Evolutionary conservation across 2,329 filamentous ascomycete species (phyloP), one percentile per base, ranked within the genome.

Genomic region (Penicillium sp.): DNA sequence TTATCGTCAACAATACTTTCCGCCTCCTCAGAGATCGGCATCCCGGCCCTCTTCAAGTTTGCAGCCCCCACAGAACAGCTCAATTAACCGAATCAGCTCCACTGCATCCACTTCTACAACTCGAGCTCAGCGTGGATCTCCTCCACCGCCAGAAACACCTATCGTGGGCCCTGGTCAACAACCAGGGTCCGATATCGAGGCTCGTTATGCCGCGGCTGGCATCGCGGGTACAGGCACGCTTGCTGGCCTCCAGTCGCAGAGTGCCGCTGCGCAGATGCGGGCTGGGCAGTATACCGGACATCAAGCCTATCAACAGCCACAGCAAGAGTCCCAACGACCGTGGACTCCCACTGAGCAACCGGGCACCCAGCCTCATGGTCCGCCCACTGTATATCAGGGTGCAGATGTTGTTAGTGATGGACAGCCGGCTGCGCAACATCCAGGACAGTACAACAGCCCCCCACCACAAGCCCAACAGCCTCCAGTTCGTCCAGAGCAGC

Each of bases 261-360:
- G 87, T 66, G 84, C 88, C 13, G 90, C 90, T 2, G 89, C 91
- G 1, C 80, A 88, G 25, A 89, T 93, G 67, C 81, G 91, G 58
- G 75, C 87, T 54, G 87, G 89, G 32, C 88, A 93, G 52, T 96
- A 95, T 67, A 81, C 78, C 20, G 75, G 78, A 31, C 75, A 78
- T 46, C 71, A 71, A 37, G 65, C 58, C 35, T 62, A 63, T 38
- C 58, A 64, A 50, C 69, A 71, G 41, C 76, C 72, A 23, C 60
- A 64, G 45, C 64, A 70, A 43, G 75, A 72, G 24, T 60, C 64
- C 39, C 66, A 59, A 49, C 81, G 92, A 42, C 91, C 91, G 27
- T 97, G 92, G 93, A 97, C 92, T 8, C 93, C 93, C 0, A 97
- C 93, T 3, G 93, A 98, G 68, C 80, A 84, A 49, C 90, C 91